Base-by-base conservation (phyloP, 2,329 filamentous ascomycete genomes). In the Podosphaera aphanis region DNA sequence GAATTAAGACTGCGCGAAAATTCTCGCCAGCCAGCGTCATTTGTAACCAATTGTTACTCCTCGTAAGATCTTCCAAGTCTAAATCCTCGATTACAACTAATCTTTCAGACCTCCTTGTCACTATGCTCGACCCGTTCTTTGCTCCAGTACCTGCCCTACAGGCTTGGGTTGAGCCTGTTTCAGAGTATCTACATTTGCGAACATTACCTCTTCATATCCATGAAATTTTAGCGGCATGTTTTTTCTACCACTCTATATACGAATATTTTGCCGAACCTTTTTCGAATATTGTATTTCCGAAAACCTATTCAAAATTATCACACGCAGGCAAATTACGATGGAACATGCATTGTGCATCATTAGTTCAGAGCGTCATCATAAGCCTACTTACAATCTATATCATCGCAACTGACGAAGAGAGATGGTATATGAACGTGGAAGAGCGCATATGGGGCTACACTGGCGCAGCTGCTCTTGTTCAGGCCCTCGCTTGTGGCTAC, bases 331-430 rank as follows among this genome's bases (percentile, higher is more conserved):
- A 62, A 31, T 66, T 83, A 48, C 84, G 79, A 66, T 88, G 83
- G 83, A 75, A 90, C 60, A 77, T 83, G 39, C 83, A 86, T 56
- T 76, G 86, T 47, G 82, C 86, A 23, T 84, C 79, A 13, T 71
- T 88, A 53, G 66, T 83, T 42, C 82, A 88, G 66, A 77, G 73
- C 57, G 64, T 69, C 35, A 62, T 82, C 46, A 82, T 90, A 62
- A 81, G 77, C 58, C 59, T 53, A 36, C 61, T 85, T 27, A 77
- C 80, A n/a, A 62, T 86, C 7, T 84, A 74, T 68, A 69, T 80
- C 47, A 79, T 83, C 58, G 64, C 64, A 44, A 62, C 59, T 40
- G 82, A 88, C 57, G 61, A 73, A 21, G 78, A 84, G 60, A 69
- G 81, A 50, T 63, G 59, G 51, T 62, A 63, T 38, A 80, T 83